Conservation (phyloP, 2,329 filamentous ascomycete genomes). For the Aspergillus neoniger region DNA sequence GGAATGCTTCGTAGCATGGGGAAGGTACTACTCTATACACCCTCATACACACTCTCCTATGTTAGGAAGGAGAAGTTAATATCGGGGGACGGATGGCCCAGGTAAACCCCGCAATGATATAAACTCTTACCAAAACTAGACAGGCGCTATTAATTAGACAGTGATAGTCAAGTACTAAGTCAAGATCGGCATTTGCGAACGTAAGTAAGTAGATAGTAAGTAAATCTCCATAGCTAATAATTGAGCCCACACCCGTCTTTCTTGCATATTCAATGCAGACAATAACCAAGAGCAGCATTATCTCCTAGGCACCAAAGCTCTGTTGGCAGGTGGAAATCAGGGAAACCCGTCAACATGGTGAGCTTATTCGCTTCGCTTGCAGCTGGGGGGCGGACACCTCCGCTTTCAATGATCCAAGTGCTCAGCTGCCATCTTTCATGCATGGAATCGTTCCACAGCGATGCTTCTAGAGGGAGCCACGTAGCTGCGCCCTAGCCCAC, state of each 20-base stretch:
- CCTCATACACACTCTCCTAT: not conserved
- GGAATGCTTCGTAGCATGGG: not conserved
- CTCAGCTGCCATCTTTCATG: conserved; percentile 28
- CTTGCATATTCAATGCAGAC: conserved; percentile 5
- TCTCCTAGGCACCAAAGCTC: conserved; percentile 3
- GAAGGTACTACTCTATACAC: not conserved
- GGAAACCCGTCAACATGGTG: conserved; percentile 5
- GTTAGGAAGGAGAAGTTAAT: not conserved
- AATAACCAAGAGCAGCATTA: not conserved
- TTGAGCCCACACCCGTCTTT: conserved; percentile 1
- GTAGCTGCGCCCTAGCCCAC: conserved; percentile 22
- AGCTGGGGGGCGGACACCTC: conserved; percentile 11
- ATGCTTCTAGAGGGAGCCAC: conserved; percentile 22
- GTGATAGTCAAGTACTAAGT: not conserved
- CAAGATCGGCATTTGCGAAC: conserved; percentile 2
- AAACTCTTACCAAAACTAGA: not conserved
- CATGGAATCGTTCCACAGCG: conserved; percentile 24
- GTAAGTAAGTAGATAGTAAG: not conserved
- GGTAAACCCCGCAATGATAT: conserved; percentile 6
- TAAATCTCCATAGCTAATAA: conserved; percentile 4
- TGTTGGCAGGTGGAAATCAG: conserved; percentile 4
- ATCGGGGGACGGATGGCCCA: not conserved
- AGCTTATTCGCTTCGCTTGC: conserved; percentile 14
- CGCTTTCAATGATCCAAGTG: conserved; percentile 15
- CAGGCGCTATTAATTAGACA: not conserved